Evolutionary conservation across 2,329 filamentous ascomycete genomes (phyloP), one percentile per base, ranked within the genome.

Genomic region (Monosporascus sp.): DNA sequence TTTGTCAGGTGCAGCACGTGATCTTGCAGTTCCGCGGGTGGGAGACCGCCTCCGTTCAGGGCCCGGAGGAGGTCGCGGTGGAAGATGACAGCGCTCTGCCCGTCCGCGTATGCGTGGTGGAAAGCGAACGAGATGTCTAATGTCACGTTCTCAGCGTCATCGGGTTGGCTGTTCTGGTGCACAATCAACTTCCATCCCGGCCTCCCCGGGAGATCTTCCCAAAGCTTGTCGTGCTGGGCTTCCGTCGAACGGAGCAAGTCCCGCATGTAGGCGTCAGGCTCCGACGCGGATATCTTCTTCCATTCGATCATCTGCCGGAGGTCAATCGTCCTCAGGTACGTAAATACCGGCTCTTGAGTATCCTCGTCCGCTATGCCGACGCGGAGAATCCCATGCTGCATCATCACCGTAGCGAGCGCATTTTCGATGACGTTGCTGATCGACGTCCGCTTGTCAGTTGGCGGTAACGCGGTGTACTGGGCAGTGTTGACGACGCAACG

Each of bases 21-120:
- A 22, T 56, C 49, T 11, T 57, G 52, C n/a, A 60, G 58, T 51
- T 51, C 60, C 6, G 37, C 39, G 3, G 51, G 60, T 17, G 24
- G 45, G 20, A 1, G 42, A 22, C 47, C 38, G 11, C 54, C 41
- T 14, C 25, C 50, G 52, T 71, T 72, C 2, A 83, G 66, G 4
- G 76, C 71, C 3, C 65, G 58, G 4, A 78, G 68, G 0, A 84
- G 64, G 2, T 70, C 66, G 31, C 70, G 63, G 55, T 84, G 81
- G 56, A 84, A 82, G 2, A 72, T 60, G 27, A 67, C 65, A 0
- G 74, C 75, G 56, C 75, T 74, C 14, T 72, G 67, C 1, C 81
- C 81, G 56, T 84, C 81, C 24, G 72, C 71, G 18, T 83, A 66
- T 0, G 72, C 69, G 57, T 84, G 81, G 55, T 84, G 81, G 36